Evolutionary conservation across 441 rosid species (phyloP), one percentile per base, ranked within the genome.

Genomic region (Capsella rubella): DNA sequence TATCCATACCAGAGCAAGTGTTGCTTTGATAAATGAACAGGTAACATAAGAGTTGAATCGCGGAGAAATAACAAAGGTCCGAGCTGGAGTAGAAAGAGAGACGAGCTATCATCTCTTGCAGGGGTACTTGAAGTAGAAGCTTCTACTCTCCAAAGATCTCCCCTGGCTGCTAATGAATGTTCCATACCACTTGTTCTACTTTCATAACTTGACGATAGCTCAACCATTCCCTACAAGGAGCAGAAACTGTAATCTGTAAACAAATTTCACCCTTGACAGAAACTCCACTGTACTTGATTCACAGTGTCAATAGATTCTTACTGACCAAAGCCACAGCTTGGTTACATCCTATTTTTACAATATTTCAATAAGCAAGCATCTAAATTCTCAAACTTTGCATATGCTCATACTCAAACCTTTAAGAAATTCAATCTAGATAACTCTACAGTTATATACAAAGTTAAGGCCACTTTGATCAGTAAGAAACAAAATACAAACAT

Each of bases 1-100:
- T 90, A 95, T 2, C 99, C 98, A 74, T 95, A 95, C 99, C 98
- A 95, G 53, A 95, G 97, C 86, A 95, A 77, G 86, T 95, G 95
- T 62, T 90, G 96, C 87, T 95, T 95, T 78, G 99, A 92, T 66
- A 89, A 81, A 83, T 95, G 99, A 79, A 90, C 81, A 4, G 98
- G 99, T 4, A 92, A 84, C 77, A 90, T 96, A 77, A 95, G 90
- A 49, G 99, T 95, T 5, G 95, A 80, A 74, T 89, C 97, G 1
- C 99, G 93, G 40, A 95, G 87, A 70, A 92, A 89, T 14, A 95
- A 85, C 15, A 95, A 74, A 12, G 99, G 98, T 45, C 98, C 99
- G 49, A 95, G 97, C 83, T 95, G 98, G 57, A 95, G 76, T 50
- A 95, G 96, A 74, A 89, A 92, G 79, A 89, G 93, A 63, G 97